These are phyloP conservation scores for Apiospora marii DNA, from an alignment of 2,329 filamentous ascomycete genomes.

Conservation along the genomic window DNA sequence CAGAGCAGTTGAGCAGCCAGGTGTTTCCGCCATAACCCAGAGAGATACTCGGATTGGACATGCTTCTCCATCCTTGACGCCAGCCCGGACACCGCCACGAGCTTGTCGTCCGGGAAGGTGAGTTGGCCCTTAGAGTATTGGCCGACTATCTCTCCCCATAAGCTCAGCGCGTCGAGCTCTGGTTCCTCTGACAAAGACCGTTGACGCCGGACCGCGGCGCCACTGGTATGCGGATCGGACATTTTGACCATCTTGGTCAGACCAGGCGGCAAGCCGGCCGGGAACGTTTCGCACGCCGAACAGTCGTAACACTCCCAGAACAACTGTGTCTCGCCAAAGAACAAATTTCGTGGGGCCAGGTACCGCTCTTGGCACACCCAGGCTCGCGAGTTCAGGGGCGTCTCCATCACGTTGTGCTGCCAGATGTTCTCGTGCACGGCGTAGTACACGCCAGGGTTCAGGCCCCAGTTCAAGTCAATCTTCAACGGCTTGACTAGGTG, in stretches of 20 bases:
- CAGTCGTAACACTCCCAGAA: conserved; percentile 25
- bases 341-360: conserved; percentile 22
- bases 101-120: conserved; percentile 22
- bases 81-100: conserved; percentile 21
- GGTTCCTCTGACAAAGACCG: neutral
- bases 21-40: neutral
- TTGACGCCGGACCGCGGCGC: conserved; percentile 1
- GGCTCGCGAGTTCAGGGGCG: conserved; percentile 22
- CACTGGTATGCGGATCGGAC: neutral
- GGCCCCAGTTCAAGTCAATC: neutral
- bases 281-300: too few relatives aligned
- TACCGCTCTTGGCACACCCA: conserved; percentile 26
- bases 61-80: conserved; percentile 3
- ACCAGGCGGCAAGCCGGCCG: too few relatives aligned
- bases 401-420: conserved; percentile 16
- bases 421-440: neutral
- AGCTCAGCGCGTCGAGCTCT: neutral
- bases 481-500: neutral
- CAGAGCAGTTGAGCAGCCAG: neutral
- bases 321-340: conserved; percentile 11
- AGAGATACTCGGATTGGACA: neutral
- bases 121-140: conserved; percentile 20
- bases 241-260: neutral
- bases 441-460: neutral
- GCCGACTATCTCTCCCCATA: conserved; percentile 8